These are phyloP conservation scores for Cladosporium sp. DNA, from an alignment of 2,329 filamentous ascomycete genomes.

Conservation along the genomic window DNA sequence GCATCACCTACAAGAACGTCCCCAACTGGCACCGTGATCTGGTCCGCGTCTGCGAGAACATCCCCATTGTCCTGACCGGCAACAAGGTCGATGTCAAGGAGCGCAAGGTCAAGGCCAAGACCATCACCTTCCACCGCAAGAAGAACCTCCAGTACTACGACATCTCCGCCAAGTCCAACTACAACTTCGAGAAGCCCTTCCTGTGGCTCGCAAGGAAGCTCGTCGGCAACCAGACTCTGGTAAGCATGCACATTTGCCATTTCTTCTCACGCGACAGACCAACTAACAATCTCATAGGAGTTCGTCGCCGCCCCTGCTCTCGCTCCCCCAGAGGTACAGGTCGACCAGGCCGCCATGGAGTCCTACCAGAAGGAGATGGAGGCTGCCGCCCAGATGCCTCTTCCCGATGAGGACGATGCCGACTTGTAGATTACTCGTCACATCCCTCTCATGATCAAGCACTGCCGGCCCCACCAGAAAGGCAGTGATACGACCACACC, in stretches of 20 bases:
- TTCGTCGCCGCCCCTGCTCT: conserved; percentile 95
- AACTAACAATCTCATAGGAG: conserved; percentile 60
- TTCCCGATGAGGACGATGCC: conserved; percentile 92
- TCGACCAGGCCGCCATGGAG: conserved; percentile 79
- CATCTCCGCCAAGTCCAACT: conserved; percentile 99
- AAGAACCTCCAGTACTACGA: conserved; percentile 99
- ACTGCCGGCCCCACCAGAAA: background rate
- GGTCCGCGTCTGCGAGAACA: conserved; percentile 98
- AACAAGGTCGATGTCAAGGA: conserved; percentile 99
- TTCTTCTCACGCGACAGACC: background rate
- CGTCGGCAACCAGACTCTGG: conserved; percentile 84
- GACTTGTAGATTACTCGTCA: conserved; percentile 45
- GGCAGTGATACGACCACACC: conserved; percentile 10
- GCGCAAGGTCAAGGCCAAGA: conserved; percentile 99
- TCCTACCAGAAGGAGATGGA: conserved; percentile 89
- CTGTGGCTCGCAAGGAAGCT: conserved; percentile 99
- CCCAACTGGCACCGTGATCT: conserved; percentile 99
- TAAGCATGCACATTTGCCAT: conserved; percentile 49
- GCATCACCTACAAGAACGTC: conserved; percentile 99
- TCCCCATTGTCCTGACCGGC: conserved; percentile 94
- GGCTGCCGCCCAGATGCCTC: conserved; percentile 74
- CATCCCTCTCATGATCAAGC: conserved; percentile 5
- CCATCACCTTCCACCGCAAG: conserved; percentile 99
- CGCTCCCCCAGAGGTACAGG: conserved; percentile 86
- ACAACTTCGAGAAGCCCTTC: conserved; percentile 99